A percentile compares a stretch with the other conserved stretches of the same genome.
Evolutionary conservation across 257 asterid species (phyloP).

Genomic region (Ajuga chamaepitys): DNA sequence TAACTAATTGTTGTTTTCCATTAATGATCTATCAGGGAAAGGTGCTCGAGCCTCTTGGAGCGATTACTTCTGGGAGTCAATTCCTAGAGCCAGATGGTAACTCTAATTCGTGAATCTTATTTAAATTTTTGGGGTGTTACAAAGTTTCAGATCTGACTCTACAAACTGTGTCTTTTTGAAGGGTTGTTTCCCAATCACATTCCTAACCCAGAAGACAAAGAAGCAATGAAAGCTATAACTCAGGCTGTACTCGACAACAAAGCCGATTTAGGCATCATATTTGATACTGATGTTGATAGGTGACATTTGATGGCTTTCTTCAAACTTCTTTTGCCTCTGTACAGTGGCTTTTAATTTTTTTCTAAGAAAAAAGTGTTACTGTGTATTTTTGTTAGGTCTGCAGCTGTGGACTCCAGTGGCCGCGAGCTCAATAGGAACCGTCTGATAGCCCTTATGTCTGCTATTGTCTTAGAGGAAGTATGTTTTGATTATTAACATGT

Average conservation of each 20-base stretch:
- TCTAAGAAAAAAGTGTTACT: neutral
- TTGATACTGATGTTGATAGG: constrained; percentile 99
- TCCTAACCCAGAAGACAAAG: constrained; percentile 98
- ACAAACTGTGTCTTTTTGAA: constrained; percentile 21
- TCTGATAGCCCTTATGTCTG: constrained; percentile 87
- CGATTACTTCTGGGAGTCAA: constrained; percentile 91
- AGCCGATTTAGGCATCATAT: constrained; percentile 96
- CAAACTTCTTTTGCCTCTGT: neutral
- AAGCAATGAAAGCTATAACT: constrained; percentile 90
- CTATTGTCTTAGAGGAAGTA: constrained; percentile 94
- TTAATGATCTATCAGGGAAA: constrained; percentile 57
- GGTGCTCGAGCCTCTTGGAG: constrained; percentile 97
- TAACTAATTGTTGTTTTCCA: constrained; percentile 12
- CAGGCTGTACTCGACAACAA: constrained; percentile 72
- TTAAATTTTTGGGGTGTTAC: neutral
- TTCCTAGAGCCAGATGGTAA: constrained; percentile 97
- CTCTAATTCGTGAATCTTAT: constrained; percentile 15
- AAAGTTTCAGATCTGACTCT: constrained; percentile 12
- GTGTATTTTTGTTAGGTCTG: constrained; percentile 56
- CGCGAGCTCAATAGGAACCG: constrained; percentile 90
- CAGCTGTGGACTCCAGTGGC: constrained; percentile 96
- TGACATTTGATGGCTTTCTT: constrained; percentile 18
- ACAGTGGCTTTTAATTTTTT: neutral
- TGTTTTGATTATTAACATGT: constrained; percentile 22
- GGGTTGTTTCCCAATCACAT: constrained; percentile 98